Percentiles rank a stretch among this genome's conserved stretches.
phyloP scores from a whole-genome alignment of 805 yeast genomes.

The Blastobotrys chiropterorum region DNA sequence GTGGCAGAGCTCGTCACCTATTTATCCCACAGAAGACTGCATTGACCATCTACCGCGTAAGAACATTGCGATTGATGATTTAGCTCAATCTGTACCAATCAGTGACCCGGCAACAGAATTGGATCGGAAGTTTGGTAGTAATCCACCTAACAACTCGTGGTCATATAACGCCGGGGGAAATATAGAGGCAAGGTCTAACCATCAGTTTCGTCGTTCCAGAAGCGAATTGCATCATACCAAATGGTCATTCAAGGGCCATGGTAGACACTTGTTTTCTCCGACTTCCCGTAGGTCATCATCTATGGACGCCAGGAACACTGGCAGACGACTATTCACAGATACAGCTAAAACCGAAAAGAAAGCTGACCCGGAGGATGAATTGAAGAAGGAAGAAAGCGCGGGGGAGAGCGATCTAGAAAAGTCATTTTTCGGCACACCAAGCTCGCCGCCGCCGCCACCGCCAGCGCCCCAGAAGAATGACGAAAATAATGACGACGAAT shows the following conservation, averaged over 20 bases:
- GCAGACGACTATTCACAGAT: not conserved
- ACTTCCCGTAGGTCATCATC: not conserved
- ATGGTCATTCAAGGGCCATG: not conserved
- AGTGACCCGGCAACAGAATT: not conserved
- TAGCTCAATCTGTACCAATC: not conserved
- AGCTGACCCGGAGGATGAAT: not conserved
- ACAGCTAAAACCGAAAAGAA: not conserved
- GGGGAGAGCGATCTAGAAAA: slow-evolving; percentile 1
- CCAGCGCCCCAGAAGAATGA: not conserved
- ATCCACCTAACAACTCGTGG: not conserved
- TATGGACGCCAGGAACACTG: not conserved
- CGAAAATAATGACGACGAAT: not conserved
- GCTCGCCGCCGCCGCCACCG: not conserved
- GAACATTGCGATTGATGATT: not conserved
- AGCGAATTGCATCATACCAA: not conserved
- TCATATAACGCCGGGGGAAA: not conserved
- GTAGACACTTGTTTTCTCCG: not conserved
- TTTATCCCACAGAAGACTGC: not conserved
- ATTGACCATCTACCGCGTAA: not conserved
- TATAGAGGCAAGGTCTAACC: not conserved
- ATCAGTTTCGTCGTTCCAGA: not conserved
- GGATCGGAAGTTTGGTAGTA: not conserved
- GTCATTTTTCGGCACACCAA: slow-evolving; percentile 2
- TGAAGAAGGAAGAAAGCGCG: not conserved
- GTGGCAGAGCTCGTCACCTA: not conserved